Conservation (phyloP, 495 filamentous ascomycete genomes). For the Cladorrhinum samala region DNA sequence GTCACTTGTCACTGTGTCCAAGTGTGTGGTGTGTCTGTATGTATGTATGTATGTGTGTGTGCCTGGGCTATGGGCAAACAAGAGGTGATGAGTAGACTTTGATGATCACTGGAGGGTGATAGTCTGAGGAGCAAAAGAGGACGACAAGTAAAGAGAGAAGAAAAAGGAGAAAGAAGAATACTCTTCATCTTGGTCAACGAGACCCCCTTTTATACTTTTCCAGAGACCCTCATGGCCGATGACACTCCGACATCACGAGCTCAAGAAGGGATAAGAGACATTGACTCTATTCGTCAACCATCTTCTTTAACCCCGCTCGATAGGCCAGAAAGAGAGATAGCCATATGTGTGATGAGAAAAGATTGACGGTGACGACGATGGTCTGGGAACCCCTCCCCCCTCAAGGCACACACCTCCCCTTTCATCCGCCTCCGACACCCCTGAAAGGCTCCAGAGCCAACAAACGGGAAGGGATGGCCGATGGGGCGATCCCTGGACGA, state of each 20-base stretch:
- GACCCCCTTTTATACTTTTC: slow-evolving; percentile 60
- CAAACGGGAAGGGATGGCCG: slow-evolving; percentile 31
- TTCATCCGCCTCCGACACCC: slow-evolving; percentile 34
- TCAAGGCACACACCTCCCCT: slow-evolving; percentile 29
- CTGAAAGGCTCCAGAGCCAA: slow-evolving; percentile 38
- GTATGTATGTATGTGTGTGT: slow-evolving; percentile 8
- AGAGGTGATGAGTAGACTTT: slow-evolving; percentile 1
- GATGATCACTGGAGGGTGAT: too few relatives aligned
- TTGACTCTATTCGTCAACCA: slow-evolving; percentile 41
- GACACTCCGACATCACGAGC: slow-evolving; percentile 34
- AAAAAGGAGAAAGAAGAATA: slow-evolving; percentile 52
- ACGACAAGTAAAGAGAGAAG: slow-evolving; percentile 31
- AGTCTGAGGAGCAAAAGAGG: slow-evolving; percentile 5
- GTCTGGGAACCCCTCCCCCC: slow-evolving; percentile 17
- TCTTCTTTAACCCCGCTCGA: slow-evolving; percentile 39
- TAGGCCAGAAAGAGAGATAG: slow-evolving; percentile 19
- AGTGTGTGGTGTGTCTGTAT: not conserved
- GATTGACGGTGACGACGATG: slow-evolving; percentile 33
- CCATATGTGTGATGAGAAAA: slow-evolving; percentile 21
- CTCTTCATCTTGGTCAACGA: slow-evolving; percentile 33
- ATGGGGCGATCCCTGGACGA: slow-evolving; percentile 35
- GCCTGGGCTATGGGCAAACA: slow-evolving; percentile 5
- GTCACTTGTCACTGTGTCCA: slow-evolving; percentile 2
- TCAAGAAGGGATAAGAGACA: slow-evolving; percentile 42
- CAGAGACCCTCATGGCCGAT: too few relatives aligned